Base-by-base conservation (phyloP, 1,139 yeast genomes). In the Debaryomycetaceae sp. region DNA sequence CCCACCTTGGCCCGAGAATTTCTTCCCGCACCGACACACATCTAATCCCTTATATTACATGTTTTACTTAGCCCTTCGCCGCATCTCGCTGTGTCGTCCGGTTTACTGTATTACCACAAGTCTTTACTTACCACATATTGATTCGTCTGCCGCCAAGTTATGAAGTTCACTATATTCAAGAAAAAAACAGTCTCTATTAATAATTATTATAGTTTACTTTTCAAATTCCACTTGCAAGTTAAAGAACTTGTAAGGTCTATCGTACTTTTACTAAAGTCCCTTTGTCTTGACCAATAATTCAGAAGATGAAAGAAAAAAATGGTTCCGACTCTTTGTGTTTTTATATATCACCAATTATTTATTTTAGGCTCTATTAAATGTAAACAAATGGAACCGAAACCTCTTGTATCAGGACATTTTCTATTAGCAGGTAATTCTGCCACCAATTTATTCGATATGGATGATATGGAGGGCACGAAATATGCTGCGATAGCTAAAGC, bases 351-450 rank as follows among this genome's bases (percentile, higher is more conserved):
- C 11, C 26, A 22, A 22, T 8, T 22, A 22, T 22, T 22, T 22
- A 22, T 22, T 22, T 22, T 22, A 22, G 26, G 26, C 26, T 22
- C 26, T 22, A 22, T 3, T 22, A 22, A 29, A 35, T 17, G 38
- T 35, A 35, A 35, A 35, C 38, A 35, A 35, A 35, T 17, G 14
- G 38, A 17, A 30, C 19, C 31, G 2, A 11, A 32, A 17, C 42
- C 39, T 33, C 11, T 33, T 1, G 17, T 36, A 39, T 22, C 34
- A 19, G 42, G 42, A 39, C 35, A 15, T 28, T 5, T 32, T 11
- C n/a, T 11, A 17, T 6, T 16, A 7, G 9, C 14, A 31, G 33
- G 36, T 14, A n/a, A 14, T n/a, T 30, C 8, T 30, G 32, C 17
- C 13, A n/a, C 17, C 32, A 8, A n/a, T 13, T 14, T 30, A 9